Evolutionary conservation across 495 filamentous ascomycete species (phyloP).

Genomic region (Trichoderma erinaceum): DNA sequence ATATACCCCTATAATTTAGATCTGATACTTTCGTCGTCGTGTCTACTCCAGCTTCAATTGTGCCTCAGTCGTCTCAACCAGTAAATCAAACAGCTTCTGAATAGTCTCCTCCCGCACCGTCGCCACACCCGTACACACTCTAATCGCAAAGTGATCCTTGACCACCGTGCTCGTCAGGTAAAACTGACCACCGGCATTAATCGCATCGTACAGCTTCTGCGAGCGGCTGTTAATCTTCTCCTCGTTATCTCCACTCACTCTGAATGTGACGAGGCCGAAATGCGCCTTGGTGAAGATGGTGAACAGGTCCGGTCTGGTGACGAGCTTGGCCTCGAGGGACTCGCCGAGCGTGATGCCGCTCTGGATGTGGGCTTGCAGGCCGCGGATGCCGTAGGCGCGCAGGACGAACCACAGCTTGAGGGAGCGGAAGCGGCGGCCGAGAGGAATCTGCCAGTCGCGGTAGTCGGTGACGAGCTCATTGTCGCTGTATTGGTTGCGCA

Average conservation of each 20-base stretch:
- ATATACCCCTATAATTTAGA: background rate
- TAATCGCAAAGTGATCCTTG: slow-evolving; percentile 71
- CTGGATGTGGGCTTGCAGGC: slow-evolving; percentile 67
- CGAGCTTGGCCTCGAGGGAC: slow-evolving; percentile 50
- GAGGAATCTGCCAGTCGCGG: slow-evolving; percentile 94
- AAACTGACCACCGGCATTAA: slow-evolving; percentile 71
- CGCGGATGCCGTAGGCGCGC: slow-evolving; percentile 73
- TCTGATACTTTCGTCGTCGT: background rate
- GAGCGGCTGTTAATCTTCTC: slow-evolving; percentile 61
- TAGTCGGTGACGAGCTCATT: slow-evolving; percentile 90
- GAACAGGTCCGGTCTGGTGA: slow-evolving; percentile 62
- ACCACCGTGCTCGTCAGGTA: slow-evolving; percentile 78
- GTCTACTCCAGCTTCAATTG: slow-evolving; percentile 31
- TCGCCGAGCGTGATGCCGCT: slow-evolving; percentile 62
- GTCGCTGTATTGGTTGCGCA: slow-evolving; percentile 72
- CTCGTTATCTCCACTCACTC: slow-evolving; percentile 37
- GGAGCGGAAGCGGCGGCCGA: slow-evolving; percentile 84
- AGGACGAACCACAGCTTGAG: slow-evolving; percentile 98
- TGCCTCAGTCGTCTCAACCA: slow-evolving; percentile 64
- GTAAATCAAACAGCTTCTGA: slow-evolving; percentile 66
- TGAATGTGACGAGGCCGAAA: slow-evolving; percentile 78
- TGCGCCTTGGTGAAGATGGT: slow-evolving; percentile 66
- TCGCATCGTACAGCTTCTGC: slow-evolving; percentile 67
- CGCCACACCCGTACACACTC: slow-evolving; percentile 66
- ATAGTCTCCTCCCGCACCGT: slow-evolving; percentile 67